Base-by-base conservation (phyloP, 2,329 filamentous ascomycete species). In the Westerdykella ornata region DNA sequence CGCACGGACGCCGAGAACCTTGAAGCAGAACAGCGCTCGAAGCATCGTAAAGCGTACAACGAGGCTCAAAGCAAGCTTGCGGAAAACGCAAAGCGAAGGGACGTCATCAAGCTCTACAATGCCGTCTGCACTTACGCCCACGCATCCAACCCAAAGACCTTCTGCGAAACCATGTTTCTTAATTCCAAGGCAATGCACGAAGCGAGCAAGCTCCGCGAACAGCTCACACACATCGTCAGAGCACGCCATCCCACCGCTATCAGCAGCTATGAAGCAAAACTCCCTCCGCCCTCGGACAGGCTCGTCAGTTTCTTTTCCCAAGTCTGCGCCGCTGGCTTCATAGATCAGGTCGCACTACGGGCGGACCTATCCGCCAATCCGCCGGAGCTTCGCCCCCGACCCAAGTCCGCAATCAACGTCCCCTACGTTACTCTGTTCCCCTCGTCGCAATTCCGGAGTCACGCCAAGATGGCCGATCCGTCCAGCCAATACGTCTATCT, bases 311-410 rank as follows among this genome's bases (percentile, higher is more conserved):
- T 87, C 1, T 72, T 98, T 19, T 94, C 94, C 64, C 87, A 96
- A 60, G 94, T 97, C 69, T 81, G 87, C 16, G 87, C 90, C 0
- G 84, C 88, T 0, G 92, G 90, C 1, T 97, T 96, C 69, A 81
- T 97, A 57, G 92, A 98, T 66, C 85, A 96, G 53, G 78, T 98
- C 31, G 92, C 92, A 35, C 88, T 97, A 53, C 85, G 92, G 45
- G 87, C 86, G 3, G 90, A 98, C 64, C 72, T 88, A n/a, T 76
- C 87, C 0, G 86, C 88, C 1, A 76, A 75, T 11, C 85, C 86
- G 1, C 59, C 61, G 1, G 59, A 62, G 12, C 49, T 65, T 1
- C 45, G 54, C 2, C 75, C 83, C 14, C 87, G 85, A 47, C 86
- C 89, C 0, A 81, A 80, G 38, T 80, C 88, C n/a, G 85, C 89